These are phyloP conservation scores for Daedalea quercina DNA, from an alignment of 768 basidiomycete species.

Conservation along the genomic window DNA sequence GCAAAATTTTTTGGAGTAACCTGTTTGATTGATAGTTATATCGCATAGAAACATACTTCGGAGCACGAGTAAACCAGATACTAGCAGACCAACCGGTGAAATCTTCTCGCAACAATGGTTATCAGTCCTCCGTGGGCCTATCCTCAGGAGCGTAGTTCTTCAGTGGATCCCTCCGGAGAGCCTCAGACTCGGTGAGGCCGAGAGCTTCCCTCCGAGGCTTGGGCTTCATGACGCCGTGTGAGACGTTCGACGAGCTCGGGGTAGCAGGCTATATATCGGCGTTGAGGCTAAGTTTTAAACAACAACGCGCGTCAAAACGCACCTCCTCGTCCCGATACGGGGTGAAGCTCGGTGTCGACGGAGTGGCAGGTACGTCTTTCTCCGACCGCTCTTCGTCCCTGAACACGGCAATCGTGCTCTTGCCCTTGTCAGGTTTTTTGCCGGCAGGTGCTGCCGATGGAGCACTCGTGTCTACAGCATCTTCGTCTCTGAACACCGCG, in stretches of 20 bases:
- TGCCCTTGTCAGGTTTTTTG: conserved; percentile 6
- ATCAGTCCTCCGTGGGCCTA: conserved; percentile 12
- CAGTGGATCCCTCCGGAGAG: conserved; percentile 69
- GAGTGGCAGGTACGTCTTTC: conserved; percentile 18
- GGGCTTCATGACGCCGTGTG: conserved; percentile 64
- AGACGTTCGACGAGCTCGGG: conserved; percentile 27
- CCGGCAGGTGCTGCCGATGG: not conserved
- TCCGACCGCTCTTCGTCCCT: conserved; percentile 11
- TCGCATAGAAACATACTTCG: too few species aligned
- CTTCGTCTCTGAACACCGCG: conserved; percentile 15
- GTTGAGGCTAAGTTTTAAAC: conserved; percentile 1
- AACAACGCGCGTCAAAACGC: not conserved
- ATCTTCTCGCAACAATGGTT: not conserved
- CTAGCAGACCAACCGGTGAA: not conserved
- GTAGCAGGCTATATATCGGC: conserved; percentile 19
- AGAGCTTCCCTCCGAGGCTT: conserved; percentile 41
- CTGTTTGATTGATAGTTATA: too few species aligned
- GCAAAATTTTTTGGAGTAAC: too few species aligned
- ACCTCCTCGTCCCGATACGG: conserved; percentile 69
- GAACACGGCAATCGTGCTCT: conserved; percentile 11
- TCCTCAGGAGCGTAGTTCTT: conserved; percentile 55
- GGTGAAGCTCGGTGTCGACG: conserved; percentile 53
- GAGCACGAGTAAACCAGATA: too few species aligned
- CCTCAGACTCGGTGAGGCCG: conserved; percentile 64
- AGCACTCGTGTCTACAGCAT: not conserved